Evolutionary conservation across 164 flowering plant genomes (phyloP), one percentile per base, ranked within the genome.

Genomic region (Annona cherimola): DNA sequence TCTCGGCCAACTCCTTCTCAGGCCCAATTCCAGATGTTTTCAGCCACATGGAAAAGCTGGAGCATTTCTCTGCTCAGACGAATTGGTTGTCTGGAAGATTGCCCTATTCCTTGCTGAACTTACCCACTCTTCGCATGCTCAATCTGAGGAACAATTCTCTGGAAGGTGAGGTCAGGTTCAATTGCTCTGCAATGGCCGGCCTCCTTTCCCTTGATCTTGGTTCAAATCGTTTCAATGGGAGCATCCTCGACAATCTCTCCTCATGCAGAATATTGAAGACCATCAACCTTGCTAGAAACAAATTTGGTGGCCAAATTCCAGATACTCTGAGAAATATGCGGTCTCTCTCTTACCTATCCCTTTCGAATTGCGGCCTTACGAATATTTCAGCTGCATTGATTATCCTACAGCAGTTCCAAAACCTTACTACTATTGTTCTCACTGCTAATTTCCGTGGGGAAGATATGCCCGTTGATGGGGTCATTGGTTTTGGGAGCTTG

Each of bases 141-240:
- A 78, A 73, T 70, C 64, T 89, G 81, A 82, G 90, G 73, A 88
- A 88, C 76, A 91, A 91, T 76, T 85, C 91, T 0, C 54, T 90
- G 65, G 57, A 11, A 45, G 92, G 90, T 60, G 61, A 60, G 3
- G 77, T 89, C 26, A n/a, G 45, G 64, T 61, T 88, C 40, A 87
- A 89, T 65, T 91, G 91, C 72, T 63, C 89, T 0, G 83, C 80
- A 26, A 82, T 86, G 91, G 66, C 66, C 65, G 76, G 45, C 67
- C 79, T 91, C 68, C 70, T 41, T 3, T 82, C 85, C 18, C 85
- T 91, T 71, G 85, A 87, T 80, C 77, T 91, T 40, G 91, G 75
- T 14, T 39, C 89, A 0, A 91, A 91, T 74, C 35, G 40, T 50
- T 87, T 89, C 70, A 39, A 3, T 1, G 90, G 90, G 1, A 46